Conservation (phyloP, 495 filamentous ascomycete genomes). For the Wilcoxina mikolae region DNA sequence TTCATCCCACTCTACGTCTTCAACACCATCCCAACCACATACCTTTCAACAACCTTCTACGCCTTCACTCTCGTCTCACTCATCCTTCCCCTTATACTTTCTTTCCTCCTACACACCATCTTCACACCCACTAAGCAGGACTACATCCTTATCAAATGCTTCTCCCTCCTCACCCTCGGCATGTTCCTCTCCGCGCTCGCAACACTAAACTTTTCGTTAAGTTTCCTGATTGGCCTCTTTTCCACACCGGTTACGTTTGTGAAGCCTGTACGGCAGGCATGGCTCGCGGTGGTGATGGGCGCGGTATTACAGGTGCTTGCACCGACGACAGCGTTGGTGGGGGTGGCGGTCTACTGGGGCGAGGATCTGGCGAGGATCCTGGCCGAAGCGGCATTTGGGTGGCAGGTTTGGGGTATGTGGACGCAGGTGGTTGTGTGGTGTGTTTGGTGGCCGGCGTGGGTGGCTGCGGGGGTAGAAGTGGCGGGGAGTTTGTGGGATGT, state of each 20-base stretch:
- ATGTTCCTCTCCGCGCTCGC: slow-evolving; percentile 83
- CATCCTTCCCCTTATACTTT: slow-evolving; percentile 43
- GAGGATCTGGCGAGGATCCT: slow-evolving; percentile 43
- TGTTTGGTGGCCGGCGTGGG: slow-evolving; percentile 97
- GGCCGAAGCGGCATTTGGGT: slow-evolving; percentile 68
- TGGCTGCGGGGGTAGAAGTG: slow-evolving; percentile 41
- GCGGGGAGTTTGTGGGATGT: slow-evolving; percentile 25
- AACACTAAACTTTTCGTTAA: slow-evolving; percentile 90
- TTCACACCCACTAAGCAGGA: slow-evolving; percentile 48
- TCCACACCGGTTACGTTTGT: slow-evolving; percentile 62
- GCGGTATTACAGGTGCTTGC: slow-evolving; percentile 44
- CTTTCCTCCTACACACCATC: slow-evolving; percentile 36
- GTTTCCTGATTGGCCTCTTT: slow-evolving; percentile 69
- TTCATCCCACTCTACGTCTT: slow-evolving; percentile 75
- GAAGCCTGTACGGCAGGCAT: slow-evolving; percentile 27
- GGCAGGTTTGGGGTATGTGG: slow-evolving; percentile 84
- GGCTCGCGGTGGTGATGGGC: slow-evolving; percentile 20
- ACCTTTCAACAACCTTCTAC: slow-evolving; percentile 40
- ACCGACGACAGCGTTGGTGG: slow-evolving; percentile 48
- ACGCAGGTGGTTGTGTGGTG: slow-evolving; percentile 86
- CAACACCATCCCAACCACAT: slow-evolving; percentile 45
- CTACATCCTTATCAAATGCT: slow-evolving; percentile 64
- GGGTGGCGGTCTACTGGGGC: slow-evolving; percentile 38
- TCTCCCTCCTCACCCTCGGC: slow-evolving; percentile 82
- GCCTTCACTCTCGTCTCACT: slow-evolving; percentile 44